Conservation (phyloP, 768 basidiomycete species). For the Filobasidium wieringae region DNA sequence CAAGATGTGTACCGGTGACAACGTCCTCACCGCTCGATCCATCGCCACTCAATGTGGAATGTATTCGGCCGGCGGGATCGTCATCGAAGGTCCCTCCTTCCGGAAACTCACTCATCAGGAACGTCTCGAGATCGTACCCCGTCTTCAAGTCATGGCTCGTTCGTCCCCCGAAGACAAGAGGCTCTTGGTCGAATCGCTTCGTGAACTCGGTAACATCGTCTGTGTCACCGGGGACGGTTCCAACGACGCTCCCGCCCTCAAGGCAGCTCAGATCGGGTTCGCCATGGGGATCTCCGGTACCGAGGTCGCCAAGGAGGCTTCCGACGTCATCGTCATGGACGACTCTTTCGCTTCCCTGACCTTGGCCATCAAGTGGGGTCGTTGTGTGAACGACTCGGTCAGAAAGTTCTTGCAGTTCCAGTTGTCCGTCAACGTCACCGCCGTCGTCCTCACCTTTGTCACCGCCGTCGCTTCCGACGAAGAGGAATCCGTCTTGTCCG, state of each 20-base stretch:
- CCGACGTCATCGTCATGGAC: constrained; percentile 65
- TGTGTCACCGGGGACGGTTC: constrained; percentile 97
- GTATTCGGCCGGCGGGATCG: constrained; percentile 80
- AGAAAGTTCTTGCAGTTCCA: constrained; percentile 94
- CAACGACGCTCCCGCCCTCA: constrained; percentile 92
- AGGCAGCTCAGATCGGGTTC: constrained; percentile 91
- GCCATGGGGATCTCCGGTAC: constrained; percentile 56
- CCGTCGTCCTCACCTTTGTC: constrained; percentile 85
- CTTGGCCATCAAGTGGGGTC: constrained; percentile 97
- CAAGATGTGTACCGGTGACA: constrained; percentile 99
- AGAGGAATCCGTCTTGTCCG: constrained; percentile 77
- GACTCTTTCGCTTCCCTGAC: constrained; percentile 75
- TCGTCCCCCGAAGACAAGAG: constrained; percentile 98
- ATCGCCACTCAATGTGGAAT: constrained; percentile 95
- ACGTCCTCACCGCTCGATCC: constrained; percentile 60
- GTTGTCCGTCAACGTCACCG: constrained; percentile 69
- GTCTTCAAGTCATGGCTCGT: constrained; percentile 89
- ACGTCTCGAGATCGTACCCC: constrained; percentile 70
- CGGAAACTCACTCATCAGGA: constrained; percentile 60
- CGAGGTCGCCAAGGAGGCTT: constrained; percentile 97
- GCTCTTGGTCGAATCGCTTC: constrained; percentile 75
- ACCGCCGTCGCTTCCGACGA: constrained; percentile 66
- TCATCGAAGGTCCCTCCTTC: constrained; percentile 97
- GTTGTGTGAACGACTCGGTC: constrained; percentile 95
- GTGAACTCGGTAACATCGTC: constrained; percentile 66